A percentile compares a stretch with the other conserved stretches of the same genome.
phyloP scores from a whole-genome alignment of 371 early-diverging fungal genomes.

The Mucor velutinosus region DNA sequence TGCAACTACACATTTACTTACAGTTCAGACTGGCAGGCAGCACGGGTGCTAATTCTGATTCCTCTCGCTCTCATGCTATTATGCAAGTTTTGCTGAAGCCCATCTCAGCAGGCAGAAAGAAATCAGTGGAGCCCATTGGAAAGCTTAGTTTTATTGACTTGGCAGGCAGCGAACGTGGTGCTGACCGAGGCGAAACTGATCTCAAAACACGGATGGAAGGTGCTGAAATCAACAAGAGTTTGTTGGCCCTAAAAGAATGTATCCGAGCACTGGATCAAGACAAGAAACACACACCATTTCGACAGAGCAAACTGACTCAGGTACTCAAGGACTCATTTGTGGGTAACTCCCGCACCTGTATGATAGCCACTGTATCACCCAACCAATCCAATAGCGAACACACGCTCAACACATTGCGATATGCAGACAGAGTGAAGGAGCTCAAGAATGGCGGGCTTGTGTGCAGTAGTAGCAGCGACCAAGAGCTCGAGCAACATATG shows the following conservation, averaged over 20 bases:
- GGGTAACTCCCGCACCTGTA: conserved; percentile 96
- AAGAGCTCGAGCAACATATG: neutral
- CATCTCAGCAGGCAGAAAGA: conserved; percentile 48
- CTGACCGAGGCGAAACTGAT: conserved; percentile 94
- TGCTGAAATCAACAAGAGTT: conserved; percentile 98
- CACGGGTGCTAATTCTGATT: conserved; percentile 81
- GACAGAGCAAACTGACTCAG: conserved; percentile 98
- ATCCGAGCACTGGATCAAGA: conserved; percentile 97
- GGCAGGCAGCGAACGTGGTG: conserved; percentile 93
- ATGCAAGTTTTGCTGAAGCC: conserved; percentile 80
- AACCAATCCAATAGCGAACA: conserved; percentile 94
- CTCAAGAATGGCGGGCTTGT: neutral
- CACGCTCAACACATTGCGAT: conserved; percentile 97
- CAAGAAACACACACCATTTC: conserved; percentile 95
- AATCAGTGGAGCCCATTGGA: conserved; percentile 46
- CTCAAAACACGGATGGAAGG: conserved; percentile 96
- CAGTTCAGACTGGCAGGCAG: conserved; percentile 7
- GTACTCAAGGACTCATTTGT: conserved; percentile 97
- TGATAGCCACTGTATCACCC: conserved; percentile 98
- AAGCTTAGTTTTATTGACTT: conserved; percentile 88
- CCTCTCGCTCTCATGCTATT: conserved; percentile 91
- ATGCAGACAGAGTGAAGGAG: conserved; percentile 85
- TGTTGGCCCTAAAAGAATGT: conserved; percentile 97
- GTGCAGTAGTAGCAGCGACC: neutral
- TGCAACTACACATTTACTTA: neutral